Evolutionary conservation across 1,284 basidiomycete genomes (phyloP), one percentile per base, ranked within the genome.

Genomic region (Marasmius sp.): DNA sequence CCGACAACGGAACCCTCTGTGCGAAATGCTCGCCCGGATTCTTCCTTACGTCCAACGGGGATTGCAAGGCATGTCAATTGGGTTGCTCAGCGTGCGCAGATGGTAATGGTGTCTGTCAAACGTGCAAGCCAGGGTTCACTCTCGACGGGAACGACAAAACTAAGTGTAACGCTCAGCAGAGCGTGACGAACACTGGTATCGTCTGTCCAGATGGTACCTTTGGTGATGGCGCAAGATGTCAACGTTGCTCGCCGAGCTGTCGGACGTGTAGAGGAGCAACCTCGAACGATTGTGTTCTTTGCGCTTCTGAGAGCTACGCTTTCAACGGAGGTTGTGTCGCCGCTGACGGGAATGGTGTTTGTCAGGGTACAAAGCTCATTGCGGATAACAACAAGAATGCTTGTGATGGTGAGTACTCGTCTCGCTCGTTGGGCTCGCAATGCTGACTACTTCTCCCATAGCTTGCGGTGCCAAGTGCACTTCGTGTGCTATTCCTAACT

Each of bases 401-500:
- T 66, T 94, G 92, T 69, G 91, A 94, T 68, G 83, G 92, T 93
- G 69, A 71, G 89, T 82, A 2, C 39, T 53, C 62, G 43, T 45
- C 27, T 58, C 18, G 47, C 16, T 11, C 11, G 10, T 27, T 22
- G 39, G 54, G 27, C 59, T 34, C 41, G 56, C 56, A 43, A 43
- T 27, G 58, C n/a, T 48, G 11, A 61, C 33, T 53, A 52, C 65
- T 45, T 67, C 48, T 9, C 22, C 59, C 16, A 48, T 60, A 92
- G 90, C 82, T 60, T 93, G 91, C 73, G 89, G 91, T 7, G 77
- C 88, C 1, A 91, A 90, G 71, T 94, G 93, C 71, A 90, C 88
- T 12, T 79, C 85, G 0, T 94, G 93, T 74, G 76, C 80, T 61
- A 92, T 92, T 64, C 79, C 88, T 1, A 84, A 80, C 64, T 94